A percentile compares a stretch with the other conserved stretches of the same genome.
These are phyloP conservation scores for Corynespora cassiicola DNA, from an alignment of 2,329 filamentous ascomycete genomes.

Conservation along the genomic window DNA sequence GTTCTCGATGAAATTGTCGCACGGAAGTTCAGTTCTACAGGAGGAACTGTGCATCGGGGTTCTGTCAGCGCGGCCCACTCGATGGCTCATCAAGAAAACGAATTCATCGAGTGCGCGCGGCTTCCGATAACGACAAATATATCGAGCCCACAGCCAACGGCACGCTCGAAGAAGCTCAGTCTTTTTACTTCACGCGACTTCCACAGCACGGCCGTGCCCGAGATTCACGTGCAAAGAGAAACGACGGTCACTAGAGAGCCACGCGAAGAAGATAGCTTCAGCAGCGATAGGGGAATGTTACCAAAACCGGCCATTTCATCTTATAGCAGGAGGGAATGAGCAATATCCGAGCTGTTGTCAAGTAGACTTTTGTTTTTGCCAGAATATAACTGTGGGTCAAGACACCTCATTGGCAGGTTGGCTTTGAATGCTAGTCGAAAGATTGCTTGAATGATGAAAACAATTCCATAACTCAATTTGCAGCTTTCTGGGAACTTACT, in stretches of 20 bases:
- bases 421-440: too few relatives aligned
- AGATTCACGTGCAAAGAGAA: conserved; percentile 33
- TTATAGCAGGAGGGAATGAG: too few relatives aligned
- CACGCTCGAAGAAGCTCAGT: conserved; percentile 16
- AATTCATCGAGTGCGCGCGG: conserved; percentile 18
- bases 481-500: too few relatives aligned
- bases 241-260: conserved; percentile 21
- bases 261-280: conserved; percentile 27
- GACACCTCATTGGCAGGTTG: too few relatives aligned
- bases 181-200: conserved; percentile 17
- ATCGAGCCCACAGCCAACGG: conserved; percentile 11
- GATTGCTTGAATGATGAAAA: too few relatives aligned
- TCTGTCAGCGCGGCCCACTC: conserved; percentile 20
- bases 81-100: conserved; percentile 16
- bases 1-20: conserved; percentile 40
- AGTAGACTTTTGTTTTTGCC: too few relatives aligned
- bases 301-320: conserved; percentile 23
- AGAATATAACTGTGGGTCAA: too few relatives aligned
- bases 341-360: too few relatives aligned
- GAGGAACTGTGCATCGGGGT: conserved; percentile 18
- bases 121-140: conserved; percentile 10
- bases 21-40: conserved; percentile 27
- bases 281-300: conserved; percentile 22
- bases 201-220: conserved; percentile 16
- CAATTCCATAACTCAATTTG: too few relatives aligned